Conservation (phyloP, 2,329 filamentous ascomycete genomes). For the Claviceps fusiformis region DNA sequence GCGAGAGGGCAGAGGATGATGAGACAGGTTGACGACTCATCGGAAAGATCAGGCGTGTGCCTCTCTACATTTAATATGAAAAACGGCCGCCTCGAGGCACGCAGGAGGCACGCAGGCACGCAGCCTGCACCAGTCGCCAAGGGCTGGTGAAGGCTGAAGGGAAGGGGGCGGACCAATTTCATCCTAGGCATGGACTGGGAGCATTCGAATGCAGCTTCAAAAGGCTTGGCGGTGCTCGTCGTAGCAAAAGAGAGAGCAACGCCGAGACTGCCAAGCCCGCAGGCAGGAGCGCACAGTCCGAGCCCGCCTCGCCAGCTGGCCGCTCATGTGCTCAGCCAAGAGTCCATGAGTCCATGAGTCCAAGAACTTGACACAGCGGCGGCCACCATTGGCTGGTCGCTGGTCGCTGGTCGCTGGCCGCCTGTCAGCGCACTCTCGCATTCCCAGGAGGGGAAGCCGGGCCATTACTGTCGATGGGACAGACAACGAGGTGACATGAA, state of each 20-base stretch:
- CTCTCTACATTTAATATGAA: slow-evolving; percentile 2
- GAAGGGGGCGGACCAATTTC: background rate
- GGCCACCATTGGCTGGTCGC: background rate
- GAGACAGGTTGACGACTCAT: background rate
- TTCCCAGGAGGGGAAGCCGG: background rate
- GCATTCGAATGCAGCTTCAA: slow-evolving; percentile 2
- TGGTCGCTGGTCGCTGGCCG: background rate
- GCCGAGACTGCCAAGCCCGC: slow-evolving; percentile 12
- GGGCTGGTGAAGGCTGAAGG: background rate
- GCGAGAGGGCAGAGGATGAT: background rate
- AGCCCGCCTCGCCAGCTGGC: slow-evolving; percentile 1
- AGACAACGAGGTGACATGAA: background rate
- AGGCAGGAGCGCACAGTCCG: slow-evolving; percentile 1
- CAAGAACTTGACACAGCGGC: background rate
- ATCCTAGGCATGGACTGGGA: background rate
- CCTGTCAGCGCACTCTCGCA: background rate
- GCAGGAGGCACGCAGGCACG: background rate
- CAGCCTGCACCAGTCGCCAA: background rate
- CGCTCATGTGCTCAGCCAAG: background rate
- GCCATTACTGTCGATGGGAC: background rate
- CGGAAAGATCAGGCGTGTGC: background rate
- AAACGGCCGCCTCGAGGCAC: background rate
- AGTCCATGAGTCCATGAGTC: background rate
- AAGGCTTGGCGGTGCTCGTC: slow-evolving; percentile 9
- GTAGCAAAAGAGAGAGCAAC: slow-evolving; percentile 5